Conservation (phyloP, 1,284 basidiomycete species). For the Omphalotus olearius region DNA sequence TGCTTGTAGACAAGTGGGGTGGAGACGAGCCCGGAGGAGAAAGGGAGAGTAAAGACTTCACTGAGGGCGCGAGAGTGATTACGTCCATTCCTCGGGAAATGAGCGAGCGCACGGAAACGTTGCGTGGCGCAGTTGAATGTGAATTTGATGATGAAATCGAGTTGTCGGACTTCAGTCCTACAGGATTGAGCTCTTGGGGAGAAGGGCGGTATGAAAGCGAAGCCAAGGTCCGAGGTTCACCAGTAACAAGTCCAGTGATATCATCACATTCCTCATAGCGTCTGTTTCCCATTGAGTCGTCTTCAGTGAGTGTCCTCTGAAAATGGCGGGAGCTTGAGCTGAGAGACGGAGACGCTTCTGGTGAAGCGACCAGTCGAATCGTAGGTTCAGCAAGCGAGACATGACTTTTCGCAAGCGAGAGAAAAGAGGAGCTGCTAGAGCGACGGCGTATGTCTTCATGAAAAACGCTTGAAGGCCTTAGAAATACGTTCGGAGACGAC, state of each 20-base stretch:
- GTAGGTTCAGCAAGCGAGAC: neutral
- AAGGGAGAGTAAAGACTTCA: conserved; percentile 1
- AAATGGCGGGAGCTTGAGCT: neutral
- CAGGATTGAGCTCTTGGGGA: too few species aligned
- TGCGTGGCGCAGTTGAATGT: neutral
- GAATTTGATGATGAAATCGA: too few species aligned
- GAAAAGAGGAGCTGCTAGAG: conserved; percentile 6
- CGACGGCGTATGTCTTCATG: conserved; percentile 11
- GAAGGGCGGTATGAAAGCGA: too few species aligned
- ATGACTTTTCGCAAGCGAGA: neutral
- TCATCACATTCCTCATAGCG: too few species aligned
- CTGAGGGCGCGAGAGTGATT: conserved; percentile 9
- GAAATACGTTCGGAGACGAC: neutral
- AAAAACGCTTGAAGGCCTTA: neutral
- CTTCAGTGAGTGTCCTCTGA: too few species aligned
- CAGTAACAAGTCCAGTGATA: too few species aligned
- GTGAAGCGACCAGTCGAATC: neutral
- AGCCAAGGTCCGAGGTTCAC: too few species aligned
- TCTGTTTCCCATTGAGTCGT: too few species aligned
- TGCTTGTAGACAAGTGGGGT: conserved; percentile 12
- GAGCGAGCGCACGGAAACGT: neutral
- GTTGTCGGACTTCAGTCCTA: too few species aligned
- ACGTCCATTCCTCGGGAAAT: conserved; percentile 17
- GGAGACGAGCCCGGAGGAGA: conserved; percentile 8
- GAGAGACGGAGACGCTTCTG: neutral